Evolutionary conservation across 805 yeast species (phyloP).

Genomic region (Huiozyma naganishii): DNA sequence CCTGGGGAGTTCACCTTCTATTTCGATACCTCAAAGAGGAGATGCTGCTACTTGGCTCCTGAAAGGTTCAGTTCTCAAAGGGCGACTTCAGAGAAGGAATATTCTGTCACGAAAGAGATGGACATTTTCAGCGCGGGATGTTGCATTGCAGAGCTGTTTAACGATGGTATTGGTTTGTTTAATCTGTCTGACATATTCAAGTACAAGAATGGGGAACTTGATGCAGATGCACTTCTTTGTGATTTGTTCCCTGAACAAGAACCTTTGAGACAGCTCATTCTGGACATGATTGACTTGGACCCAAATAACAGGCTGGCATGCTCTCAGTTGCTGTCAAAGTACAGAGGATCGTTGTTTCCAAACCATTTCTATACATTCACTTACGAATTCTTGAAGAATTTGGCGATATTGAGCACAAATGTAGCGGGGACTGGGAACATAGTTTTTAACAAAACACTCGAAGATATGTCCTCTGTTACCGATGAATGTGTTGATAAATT

Average conservation of each 20-base stretch:
- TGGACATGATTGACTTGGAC: conserved; percentile 51
- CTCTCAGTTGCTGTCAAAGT: conserved; percentile 39
- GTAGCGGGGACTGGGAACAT: conserved; percentile 12
- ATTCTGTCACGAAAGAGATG: conserved; percentile 46
- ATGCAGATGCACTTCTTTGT: conserved; percentile 4
- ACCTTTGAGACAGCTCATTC: conserved; percentile 34
- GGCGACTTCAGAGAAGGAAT: conserved; percentile 4
- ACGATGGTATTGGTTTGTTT: conserved; percentile 81
- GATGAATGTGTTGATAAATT: conserved; percentile 40
- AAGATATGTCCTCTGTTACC: conserved; percentile 9
- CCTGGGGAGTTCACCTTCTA: conserved; percentile 87
- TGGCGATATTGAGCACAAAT: conserved; percentile 22
- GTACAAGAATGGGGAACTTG: conserved; percentile 57
- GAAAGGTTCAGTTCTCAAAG: conserved; percentile 53
- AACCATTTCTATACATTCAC: conserved; percentile 55
- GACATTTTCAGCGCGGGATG: conserved; percentile 81
- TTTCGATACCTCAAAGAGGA: conserved; percentile 80
- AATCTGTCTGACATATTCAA: conserved; percentile 80
- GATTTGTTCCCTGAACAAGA: background rate
- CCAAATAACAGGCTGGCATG: conserved; percentile 54
- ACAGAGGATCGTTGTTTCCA: conserved; percentile 48
- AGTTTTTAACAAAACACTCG: conserved; percentile 9
- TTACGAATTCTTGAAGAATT: conserved; percentile 50
- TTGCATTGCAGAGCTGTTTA: conserved; percentile 77
- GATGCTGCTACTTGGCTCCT: conserved; percentile 89